Conservation (phyloP, 805 yeast genomes). For the Metschnikowia sp. region DNA sequence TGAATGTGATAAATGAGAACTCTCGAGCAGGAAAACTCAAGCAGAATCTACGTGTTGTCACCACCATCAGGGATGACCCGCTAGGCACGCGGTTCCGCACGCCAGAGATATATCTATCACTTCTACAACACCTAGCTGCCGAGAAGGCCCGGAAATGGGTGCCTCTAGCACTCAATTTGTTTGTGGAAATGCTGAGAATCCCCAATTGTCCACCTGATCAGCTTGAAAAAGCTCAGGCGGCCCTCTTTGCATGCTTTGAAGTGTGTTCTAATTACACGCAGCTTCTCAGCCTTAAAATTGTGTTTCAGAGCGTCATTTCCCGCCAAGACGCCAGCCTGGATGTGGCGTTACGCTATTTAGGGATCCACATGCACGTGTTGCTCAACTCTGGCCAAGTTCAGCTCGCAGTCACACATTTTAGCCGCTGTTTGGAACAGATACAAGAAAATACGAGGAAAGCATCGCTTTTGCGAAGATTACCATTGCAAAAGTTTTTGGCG, state of each 20-base stretch:
- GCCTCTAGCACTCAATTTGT: slow-evolving; percentile 10
- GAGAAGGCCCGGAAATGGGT: not conserved
- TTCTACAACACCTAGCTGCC: slow-evolving; percentile 14
- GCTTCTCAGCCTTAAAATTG: slow-evolving; percentile 19
- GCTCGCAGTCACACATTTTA: slow-evolving; percentile 20
- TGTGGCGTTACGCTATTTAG: slow-evolving; percentile 20
- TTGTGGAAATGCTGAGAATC: slow-evolving; percentile 3
- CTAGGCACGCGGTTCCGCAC: not conserved
- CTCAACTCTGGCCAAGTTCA: slow-evolving; percentile 23
- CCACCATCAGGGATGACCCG: slow-evolving; percentile 10
- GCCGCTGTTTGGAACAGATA: not conserved
- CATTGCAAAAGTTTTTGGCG: slow-evolving; percentile 18
- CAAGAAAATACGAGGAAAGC: not conserved
- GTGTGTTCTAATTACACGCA: slow-evolving; percentile 21
- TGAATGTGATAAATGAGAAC: not conserved
- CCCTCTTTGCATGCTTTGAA: slow-evolving; percentile 9
- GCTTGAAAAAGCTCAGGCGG: slow-evolving; percentile 2
- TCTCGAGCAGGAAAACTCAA: slow-evolving; percentile 7
- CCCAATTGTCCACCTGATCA: slow-evolving; percentile 3
- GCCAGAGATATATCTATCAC: slow-evolving; percentile 8
- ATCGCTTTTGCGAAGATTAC: slow-evolving; percentile 8
- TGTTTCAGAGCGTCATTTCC: slow-evolving; percentile 21
- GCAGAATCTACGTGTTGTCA: slow-evolving; percentile 11
- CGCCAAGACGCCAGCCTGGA: slow-evolving; percentile 1
- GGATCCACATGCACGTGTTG: slow-evolving; percentile 22